phyloP scores from a whole-genome alignment of 306 rosid species.

The Comarum palustre region DNA sequence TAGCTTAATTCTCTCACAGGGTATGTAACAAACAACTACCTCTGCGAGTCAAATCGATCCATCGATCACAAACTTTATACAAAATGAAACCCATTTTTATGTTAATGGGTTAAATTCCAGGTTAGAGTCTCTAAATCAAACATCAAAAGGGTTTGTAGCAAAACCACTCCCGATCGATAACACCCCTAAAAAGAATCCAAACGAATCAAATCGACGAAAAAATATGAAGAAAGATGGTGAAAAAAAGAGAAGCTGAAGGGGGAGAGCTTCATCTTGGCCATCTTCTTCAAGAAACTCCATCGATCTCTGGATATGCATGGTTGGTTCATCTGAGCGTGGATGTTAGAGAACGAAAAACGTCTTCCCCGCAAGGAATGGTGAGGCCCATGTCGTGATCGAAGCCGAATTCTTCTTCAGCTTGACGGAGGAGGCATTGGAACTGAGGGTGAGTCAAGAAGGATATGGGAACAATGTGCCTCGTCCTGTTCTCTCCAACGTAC shows the following conservation, averaged over 20 bases:
- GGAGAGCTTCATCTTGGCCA: slow-evolving; percentile 47
- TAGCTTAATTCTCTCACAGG: slow-evolving; percentile 44
- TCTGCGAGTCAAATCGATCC: slow-evolving; percentile 46
- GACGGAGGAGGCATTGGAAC: slow-evolving; percentile 74
- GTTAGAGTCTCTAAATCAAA: slow-evolving; percentile 40
- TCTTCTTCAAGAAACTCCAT: slow-evolving; percentile 31
- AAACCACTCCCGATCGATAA: slow-evolving; percentile 10
- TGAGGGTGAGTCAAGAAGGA: slow-evolving; percentile 73
- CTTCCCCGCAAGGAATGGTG: slow-evolving; percentile 93
- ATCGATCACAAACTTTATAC: slow-evolving; percentile 40
- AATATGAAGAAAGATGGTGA: slow-evolving; percentile 41
- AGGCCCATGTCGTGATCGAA: slow-evolving; percentile 92
- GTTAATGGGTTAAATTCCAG: slow-evolving; percentile 26
- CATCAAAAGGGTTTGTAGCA: slow-evolving; percentile 35
- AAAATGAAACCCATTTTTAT: slow-evolving; percentile 36
- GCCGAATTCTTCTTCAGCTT: slow-evolving; percentile 93
- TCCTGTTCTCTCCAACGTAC: slow-evolving; percentile 80
- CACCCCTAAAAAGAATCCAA: slow-evolving; percentile 18
- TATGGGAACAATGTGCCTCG: slow-evolving; percentile 80
- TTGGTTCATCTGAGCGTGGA: slow-evolving; percentile 55
- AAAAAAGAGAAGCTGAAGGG: slow-evolving; percentile 55
- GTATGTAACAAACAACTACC: slow-evolving; percentile 23
- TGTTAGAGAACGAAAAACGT: slow-evolving; percentile 69
- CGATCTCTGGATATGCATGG: not conserved
- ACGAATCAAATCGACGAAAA: slow-evolving; percentile 15